These are phyloP conservation scores for Durotheca rogersii DNA, from an alignment of 495 filamentous ascomycete species.

Conservation along the genomic window DNA sequence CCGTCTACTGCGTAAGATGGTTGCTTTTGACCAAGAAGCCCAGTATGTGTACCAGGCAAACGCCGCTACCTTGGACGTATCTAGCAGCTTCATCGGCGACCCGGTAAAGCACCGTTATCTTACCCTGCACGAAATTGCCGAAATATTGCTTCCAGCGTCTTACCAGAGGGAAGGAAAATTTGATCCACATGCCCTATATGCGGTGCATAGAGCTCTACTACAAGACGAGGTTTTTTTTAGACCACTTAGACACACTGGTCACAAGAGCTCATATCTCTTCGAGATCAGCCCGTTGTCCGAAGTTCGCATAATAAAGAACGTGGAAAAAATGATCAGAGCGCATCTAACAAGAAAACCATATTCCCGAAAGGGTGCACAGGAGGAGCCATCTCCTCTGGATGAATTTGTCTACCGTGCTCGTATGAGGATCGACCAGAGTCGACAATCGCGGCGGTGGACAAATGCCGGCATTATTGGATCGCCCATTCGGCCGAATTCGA, in stretches of 20 bases:
- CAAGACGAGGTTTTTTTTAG: slow-evolving; percentile 56
- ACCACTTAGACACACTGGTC: slow-evolving; percentile 36
- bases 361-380: not conserved
- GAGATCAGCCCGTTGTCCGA: slow-evolving; percentile 38
- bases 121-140: slow-evolving; percentile 64
- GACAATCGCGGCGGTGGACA: slow-evolving; percentile 61
- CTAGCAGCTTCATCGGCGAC: slow-evolving; percentile 51
- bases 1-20: slow-evolving; percentile 53
- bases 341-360: slow-evolving; percentile 29
- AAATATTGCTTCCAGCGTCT: slow-evolving; percentile 44
- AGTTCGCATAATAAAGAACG: slow-evolving; percentile 26
- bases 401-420: slow-evolving; percentile 67
- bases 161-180: slow-evolving; percentile 49
- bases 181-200: slow-evolving; percentile 59
- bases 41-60: slow-evolving; percentile 56
- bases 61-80: slow-evolving; percentile 49
- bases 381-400: slow-evolving; percentile 8
- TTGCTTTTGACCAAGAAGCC: slow-evolving; percentile 49
- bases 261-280: slow-evolving; percentile 42
- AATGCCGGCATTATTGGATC: slow-evolving; percentile 54
- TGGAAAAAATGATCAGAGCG: slow-evolving; percentile 38
- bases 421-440: slow-evolving; percentile 63
- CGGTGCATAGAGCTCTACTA: slow-evolving; percentile 63
- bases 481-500: slow-evolving; percentile 34
- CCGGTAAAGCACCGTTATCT: slow-evolving; percentile 52